phyloP scores from a whole-genome alignment of 2,329 filamentous ascomycete species.

The Metarhizium robertsii region DNA sequence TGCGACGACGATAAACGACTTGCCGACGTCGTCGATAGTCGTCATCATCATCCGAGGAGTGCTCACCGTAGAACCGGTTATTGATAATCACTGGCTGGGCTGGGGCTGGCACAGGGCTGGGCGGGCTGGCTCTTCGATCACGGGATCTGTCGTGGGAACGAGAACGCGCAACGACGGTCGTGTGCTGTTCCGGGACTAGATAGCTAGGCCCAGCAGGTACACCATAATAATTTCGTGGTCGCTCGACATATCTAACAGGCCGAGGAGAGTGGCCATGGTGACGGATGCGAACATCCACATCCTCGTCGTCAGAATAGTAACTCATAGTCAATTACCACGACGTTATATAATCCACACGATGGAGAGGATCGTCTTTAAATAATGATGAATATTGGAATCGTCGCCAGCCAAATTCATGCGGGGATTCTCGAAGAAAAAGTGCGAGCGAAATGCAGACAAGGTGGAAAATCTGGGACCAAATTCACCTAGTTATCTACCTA shows the following conservation, averaged over 20 bases:
- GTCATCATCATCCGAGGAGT: constrained; percentile 33
- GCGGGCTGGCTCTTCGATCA: constrained; percentile 35
- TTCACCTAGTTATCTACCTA: no score
- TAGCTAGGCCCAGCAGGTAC: constrained; percentile 29
- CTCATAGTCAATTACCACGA: constrained; percentile 8
- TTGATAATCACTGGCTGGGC: constrained; percentile 46
- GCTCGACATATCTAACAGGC: constrained; percentile 37
- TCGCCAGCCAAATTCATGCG: no score
- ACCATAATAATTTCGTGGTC: constrained; percentile 30
- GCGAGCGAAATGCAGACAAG: no score
- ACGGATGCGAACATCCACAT: constrained; percentile 41
- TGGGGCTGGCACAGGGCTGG: constrained; percentile 14
- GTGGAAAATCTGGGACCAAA: no score
- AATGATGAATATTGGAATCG: no score
- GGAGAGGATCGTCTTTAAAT: background rate
- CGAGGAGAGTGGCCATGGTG: constrained; percentile 30
- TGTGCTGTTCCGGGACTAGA: constrained; percentile 36
- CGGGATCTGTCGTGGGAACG: constrained; percentile 32
- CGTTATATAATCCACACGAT: constrained; percentile 16
- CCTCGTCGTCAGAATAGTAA: constrained; percentile 44
- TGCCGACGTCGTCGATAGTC: constrained; percentile 15
- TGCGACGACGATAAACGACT: constrained; percentile 17
- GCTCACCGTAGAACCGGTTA: constrained; percentile 42
- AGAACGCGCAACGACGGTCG: constrained; percentile 32
- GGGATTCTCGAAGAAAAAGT: no score